Conservation (phyloP, 106 monocot genomes). For the Allium cepa region DNA sequence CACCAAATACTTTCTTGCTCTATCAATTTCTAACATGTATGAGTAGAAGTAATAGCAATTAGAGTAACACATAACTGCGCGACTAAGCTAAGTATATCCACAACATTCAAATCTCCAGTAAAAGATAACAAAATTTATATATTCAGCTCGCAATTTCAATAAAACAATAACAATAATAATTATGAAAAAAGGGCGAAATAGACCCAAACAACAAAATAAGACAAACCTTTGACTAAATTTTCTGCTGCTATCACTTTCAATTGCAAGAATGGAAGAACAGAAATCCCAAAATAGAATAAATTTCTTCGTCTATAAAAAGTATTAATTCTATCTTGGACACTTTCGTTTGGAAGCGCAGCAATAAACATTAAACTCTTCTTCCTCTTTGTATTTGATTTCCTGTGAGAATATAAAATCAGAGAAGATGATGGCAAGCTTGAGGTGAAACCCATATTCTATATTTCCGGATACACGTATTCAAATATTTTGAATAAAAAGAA, state of each 20-base stretch:
- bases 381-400: constrained; percentile 2
- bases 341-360: constrained; percentile 5
- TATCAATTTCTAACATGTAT: too few relatives aligned
- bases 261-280: constrained; percentile 41
- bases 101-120: too few relatives aligned
- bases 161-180: too few relatives aligned
- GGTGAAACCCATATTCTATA: constrained; percentile 17
- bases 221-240: neutral
- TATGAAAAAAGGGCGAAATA: neutral
- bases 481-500: too few relatives aligned
- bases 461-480: neutral
- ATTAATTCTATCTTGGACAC: neutral
- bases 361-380: constrained; percentile 13
- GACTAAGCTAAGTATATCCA: too few relatives aligned
- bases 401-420: constrained; percentile 13
- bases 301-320: constrained; percentile 24
- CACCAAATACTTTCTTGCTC: too few relatives aligned
- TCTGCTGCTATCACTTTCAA: constrained; percentile 35
- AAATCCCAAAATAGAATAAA: constrained; percentile 36
- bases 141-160: too few relatives aligned
- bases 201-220: neutral
- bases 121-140: too few relatives aligned
- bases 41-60: too few relatives aligned
- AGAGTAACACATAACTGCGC: too few relatives aligned
- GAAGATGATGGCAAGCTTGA: constrained; percentile 18